Evolutionary conservation across 2,329 filamentous ascomycete species (phyloP), one percentile per base, ranked within the genome.

Genomic region (Paracamarosporium sp.): DNA sequence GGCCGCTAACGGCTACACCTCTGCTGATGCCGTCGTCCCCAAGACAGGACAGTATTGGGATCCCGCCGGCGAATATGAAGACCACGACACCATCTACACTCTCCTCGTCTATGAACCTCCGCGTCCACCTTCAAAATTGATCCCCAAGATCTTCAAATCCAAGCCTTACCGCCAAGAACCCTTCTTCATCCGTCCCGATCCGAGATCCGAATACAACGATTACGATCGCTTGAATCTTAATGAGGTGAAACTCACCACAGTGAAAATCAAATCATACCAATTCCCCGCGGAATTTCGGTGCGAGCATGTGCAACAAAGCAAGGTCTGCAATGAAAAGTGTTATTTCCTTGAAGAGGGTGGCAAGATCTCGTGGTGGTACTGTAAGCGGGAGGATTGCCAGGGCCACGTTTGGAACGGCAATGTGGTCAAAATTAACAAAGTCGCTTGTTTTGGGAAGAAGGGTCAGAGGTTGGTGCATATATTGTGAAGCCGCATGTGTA

Each of bases 321-420:
- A 25, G 4, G 28, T 15, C 4, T 74, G 70, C 43, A 27, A 59
- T 2, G 13, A 59, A 13, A 64, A 65, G 0, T 74, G 71, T 43
- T 73, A 73, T 60, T 56, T 73, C 9, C 47, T 68, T 13, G 70
- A 74, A 53, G 68, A 68, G 40, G 65, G 69, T 5, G 69, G 65
- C 0, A 38, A 58, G 2, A 24, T 51, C 27, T 40, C 31, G 15
- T 50, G 59, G 12, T 66, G 63, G 64, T 55, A 28, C 6, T 72
- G 70, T 27, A 52, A 44, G 33, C 55, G 61, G 35, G 20, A 45
- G 1, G 64, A 65, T 30, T 74, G 71, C 45, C 61, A 72, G 44
- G 71, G 71, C 0, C 71, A 74, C 60, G 65, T 67, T 5, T 72
- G 68, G 47, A 48, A 41, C 8, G 69, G 60, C 1, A 20, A 24